Conservation (phyloP, 1,284 basidiomycete genomes). For the Fomitopsis palustris region DNA sequence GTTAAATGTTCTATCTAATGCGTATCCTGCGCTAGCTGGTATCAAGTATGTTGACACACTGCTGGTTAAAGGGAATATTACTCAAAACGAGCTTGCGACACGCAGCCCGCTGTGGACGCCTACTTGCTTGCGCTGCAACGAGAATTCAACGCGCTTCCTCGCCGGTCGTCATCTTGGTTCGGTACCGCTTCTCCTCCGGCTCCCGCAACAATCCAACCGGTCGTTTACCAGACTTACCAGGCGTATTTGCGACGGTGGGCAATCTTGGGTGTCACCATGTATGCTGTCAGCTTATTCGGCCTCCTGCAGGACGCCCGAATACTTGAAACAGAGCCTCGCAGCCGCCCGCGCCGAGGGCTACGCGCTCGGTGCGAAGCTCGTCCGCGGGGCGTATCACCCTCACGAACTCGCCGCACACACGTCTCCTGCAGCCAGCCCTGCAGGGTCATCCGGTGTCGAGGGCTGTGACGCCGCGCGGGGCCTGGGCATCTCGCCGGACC, state of each 20-base stretch:
- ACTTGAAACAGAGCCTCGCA: slow-evolving; percentile 64
- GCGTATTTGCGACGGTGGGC: slow-evolving; percentile 73
- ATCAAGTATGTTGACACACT: slow-evolving; percentile 38
- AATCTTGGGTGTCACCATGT: slow-evolving; percentile 8
- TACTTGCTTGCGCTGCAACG: slow-evolving; percentile 72
- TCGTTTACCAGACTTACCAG: slow-evolving; percentile 82
- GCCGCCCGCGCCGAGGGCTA: slow-evolving; percentile 73
- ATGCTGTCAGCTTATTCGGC: neutral
- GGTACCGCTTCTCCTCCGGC: neutral
- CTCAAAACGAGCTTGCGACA: neutral
- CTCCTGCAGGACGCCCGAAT: slow-evolving; percentile 53
- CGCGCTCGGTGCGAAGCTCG: slow-evolving; percentile 89
- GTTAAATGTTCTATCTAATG: neutral
- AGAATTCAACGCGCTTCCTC: slow-evolving; percentile 65
- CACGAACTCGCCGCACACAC: slow-evolving; percentile 62
- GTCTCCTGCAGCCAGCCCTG: slow-evolving; percentile 21
- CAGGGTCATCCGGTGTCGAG: slow-evolving; percentile 17
- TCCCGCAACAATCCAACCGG: slow-evolving; percentile 43
- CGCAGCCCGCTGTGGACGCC: slow-evolving; percentile 82
- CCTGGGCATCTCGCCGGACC: slow-evolving; percentile 51
- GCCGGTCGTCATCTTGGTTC: slow-evolving; percentile 20
- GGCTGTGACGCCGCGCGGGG: slow-evolving; percentile 23
- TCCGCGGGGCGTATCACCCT: slow-evolving; percentile 90
- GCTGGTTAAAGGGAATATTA: too few species aligned
- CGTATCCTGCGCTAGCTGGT: slow-evolving; percentile 47